phyloP scores from a whole-genome alignment of 768 basidiomycete genomes.

The Mrakia frigida region DNA sequence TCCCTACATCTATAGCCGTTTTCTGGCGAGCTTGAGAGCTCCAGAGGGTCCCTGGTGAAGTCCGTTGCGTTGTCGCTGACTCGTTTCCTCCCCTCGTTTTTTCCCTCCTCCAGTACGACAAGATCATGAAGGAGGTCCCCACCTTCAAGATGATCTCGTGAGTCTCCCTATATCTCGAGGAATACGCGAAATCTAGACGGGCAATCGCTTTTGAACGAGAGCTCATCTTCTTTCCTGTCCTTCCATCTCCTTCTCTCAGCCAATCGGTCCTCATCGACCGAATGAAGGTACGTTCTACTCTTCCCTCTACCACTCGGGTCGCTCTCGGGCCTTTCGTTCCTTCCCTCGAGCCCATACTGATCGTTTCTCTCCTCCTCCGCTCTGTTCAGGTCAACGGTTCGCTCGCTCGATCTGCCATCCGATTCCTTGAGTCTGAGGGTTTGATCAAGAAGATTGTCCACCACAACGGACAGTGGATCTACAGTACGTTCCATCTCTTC shows the following conservation, averaged over 20 bases:
- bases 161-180: not conserved
- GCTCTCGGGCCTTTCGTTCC: too few species aligned
- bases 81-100: too few species aligned
- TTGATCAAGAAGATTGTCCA: conserved; percentile 94
- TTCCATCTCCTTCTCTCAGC: conserved; percentile 26
- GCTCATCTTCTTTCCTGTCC: not conserved
- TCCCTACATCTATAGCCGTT: too few species aligned
- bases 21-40: too few species aligned
- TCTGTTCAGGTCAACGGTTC: conserved; percentile 68
- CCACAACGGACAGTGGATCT: conserved; percentile 87
- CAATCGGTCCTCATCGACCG: conserved; percentile 96
- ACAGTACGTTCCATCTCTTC: conserved; percentile 50
- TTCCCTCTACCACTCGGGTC: too few species aligned
- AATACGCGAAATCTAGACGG: not conserved
- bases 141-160: conserved; percentile 94
- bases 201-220: not conserved
- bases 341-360: not conserved
- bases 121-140: conserved; percentile 92
- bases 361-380: not conserved
- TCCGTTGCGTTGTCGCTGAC: too few species aligned
- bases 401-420: conserved; percentile 84
- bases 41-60: too few species aligned
- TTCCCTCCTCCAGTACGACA: conserved; percentile 39
- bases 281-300: conserved; percentile 54
- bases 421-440: conserved; percentile 87